Conservation (phyloP, 2,329 filamentous ascomycete genomes). For the Hawksworthiomyces lignivorus region DNA sequence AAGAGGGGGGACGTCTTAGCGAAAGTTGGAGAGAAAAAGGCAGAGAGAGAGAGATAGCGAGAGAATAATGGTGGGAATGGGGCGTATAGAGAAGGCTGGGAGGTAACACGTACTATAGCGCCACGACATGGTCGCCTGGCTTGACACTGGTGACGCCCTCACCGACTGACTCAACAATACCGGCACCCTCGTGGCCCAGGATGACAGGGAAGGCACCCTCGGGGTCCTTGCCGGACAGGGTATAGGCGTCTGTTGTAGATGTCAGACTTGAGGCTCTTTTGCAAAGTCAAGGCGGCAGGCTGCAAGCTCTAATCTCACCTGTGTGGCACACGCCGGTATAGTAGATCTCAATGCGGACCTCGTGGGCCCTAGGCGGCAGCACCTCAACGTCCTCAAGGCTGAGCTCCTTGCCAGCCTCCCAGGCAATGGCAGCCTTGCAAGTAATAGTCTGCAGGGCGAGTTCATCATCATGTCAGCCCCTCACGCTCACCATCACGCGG, state of each 20-base stretch:
- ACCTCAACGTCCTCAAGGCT: conserved; percentile 91
- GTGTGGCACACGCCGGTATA: conserved; percentile 99
- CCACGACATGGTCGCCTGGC: conserved; percentile 80
- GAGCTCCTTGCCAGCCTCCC: conserved; percentile 89
- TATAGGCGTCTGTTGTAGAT: conserved; percentile 90
- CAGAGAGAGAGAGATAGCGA: not conserved
- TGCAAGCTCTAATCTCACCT: too few relatives aligned
- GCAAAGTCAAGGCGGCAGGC: too few relatives aligned
- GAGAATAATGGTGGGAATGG: conserved; percentile 6
- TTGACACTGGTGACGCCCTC: conserved; percentile 93
- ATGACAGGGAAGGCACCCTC: conserved; percentile 90
- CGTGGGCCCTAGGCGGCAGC: conserved; percentile 76
- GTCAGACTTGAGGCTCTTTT: too few relatives aligned
- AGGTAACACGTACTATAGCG: conserved; percentile 61
- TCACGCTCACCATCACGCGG: too few relatives aligned
- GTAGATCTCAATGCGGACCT: conserved; percentile 94
- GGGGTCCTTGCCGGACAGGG: conserved; percentile 90
- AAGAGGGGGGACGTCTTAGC: too few relatives aligned
- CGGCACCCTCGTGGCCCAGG: conserved; percentile 84
- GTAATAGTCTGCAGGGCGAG: conserved; percentile 93
- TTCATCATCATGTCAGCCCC: too few relatives aligned
- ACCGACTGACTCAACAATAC: conserved; percentile 83
- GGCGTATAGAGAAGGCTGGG: too few relatives aligned
- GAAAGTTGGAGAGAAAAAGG: too few relatives aligned
- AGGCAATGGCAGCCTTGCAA: conserved; percentile 96